Conservation (phyloP, 139 green algal species). For the Zygnema cylindricum region DNA sequence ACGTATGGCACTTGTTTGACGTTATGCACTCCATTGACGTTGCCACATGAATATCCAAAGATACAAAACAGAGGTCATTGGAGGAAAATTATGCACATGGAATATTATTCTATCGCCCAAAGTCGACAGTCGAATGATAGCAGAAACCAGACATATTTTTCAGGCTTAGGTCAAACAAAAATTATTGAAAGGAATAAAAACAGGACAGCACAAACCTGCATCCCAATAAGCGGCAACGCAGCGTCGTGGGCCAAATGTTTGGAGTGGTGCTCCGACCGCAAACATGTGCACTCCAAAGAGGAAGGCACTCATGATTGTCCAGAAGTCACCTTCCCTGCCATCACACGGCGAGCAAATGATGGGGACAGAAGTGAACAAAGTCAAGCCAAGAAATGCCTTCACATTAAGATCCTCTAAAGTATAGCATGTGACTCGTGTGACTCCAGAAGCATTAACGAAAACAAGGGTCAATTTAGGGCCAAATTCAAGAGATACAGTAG, state of each 20-base stretch:
- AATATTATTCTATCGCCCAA: not conserved
- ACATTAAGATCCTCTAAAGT: too few relatives aligned
- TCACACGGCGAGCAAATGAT: constrained; percentile 30
- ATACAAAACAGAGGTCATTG: not conserved
- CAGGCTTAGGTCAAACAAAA: not conserved
- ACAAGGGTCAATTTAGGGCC: not conserved
- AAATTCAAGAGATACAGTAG: not conserved
- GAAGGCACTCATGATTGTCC: constrained; percentile 73
- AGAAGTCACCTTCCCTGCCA: constrained; percentile 79
- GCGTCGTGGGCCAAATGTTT: constrained; percentile 5
- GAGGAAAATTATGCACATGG: too few relatives aligned
- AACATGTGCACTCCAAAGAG: constrained; percentile 80
- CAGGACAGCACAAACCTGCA: constrained; percentile 32
- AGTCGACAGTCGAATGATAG: not conserved
- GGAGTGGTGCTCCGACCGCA: constrained; percentile 61
- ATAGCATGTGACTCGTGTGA: too few relatives aligned
- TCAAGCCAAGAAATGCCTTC: not conserved
- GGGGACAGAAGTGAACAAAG: constrained; percentile 11
- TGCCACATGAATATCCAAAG: too few relatives aligned
- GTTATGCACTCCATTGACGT: too few relatives aligned
- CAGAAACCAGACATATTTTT: not conserved
- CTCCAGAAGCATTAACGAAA: not conserved
- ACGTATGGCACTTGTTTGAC: too few relatives aligned
- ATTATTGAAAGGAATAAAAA: not conserved
- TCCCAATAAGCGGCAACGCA: constrained; percentile 54